phyloP scores from a whole-genome alignment of 352 stramenopile species.

The Phytophthora parvispora region DNA sequence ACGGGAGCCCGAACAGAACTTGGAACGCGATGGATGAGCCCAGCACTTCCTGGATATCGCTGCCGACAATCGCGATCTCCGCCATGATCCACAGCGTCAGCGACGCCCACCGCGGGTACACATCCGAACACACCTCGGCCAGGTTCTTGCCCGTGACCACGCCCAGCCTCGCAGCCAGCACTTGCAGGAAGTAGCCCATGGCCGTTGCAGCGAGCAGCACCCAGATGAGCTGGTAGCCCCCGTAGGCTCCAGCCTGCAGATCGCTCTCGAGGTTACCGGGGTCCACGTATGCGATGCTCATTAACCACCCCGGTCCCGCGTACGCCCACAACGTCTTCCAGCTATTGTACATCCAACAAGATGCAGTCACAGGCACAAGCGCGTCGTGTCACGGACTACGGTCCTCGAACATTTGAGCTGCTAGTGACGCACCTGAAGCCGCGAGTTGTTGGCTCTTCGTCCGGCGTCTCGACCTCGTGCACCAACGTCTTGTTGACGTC shows the following conservation, averaged over 20 bases:
- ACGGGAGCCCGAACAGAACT: conserved; percentile 90
- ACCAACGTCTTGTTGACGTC: not conserved
- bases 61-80: conserved; percentile 94
- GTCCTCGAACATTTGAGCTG: too few relatives aligned
- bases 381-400: not conserved
- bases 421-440: conserved; percentile 37
- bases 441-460: conserved; percentile 38
- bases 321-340: conserved; percentile 87
- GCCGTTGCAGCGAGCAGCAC: conserved; percentile 93
- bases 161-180: conserved; percentile 93
- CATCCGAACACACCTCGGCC: conserved; percentile 84
- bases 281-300: conserved; percentile 97
- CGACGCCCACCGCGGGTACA: conserved; percentile 84
- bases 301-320: conserved; percentile 88
- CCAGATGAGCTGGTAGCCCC: conserved; percentile 93
- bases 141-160: conserved; percentile 94
- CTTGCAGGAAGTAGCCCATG: conserved; percentile 95
- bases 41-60: conserved; percentile 96
- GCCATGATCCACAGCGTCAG: conserved; percentile 93
- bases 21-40: conserved; percentile 94
- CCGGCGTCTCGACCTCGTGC: conserved; percentile 48
- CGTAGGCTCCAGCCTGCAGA: conserved; percentile 94
- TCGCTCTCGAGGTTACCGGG: conserved; percentile 97
- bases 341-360: conserved; percentile 34
- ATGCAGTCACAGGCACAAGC: not conserved